A percentile compares a stretch with the other conserved stretches of the same genome.
Conservation (phyloP, 2,329 filamentous ascomycete species). For the Alternaria triticina region DNA sequence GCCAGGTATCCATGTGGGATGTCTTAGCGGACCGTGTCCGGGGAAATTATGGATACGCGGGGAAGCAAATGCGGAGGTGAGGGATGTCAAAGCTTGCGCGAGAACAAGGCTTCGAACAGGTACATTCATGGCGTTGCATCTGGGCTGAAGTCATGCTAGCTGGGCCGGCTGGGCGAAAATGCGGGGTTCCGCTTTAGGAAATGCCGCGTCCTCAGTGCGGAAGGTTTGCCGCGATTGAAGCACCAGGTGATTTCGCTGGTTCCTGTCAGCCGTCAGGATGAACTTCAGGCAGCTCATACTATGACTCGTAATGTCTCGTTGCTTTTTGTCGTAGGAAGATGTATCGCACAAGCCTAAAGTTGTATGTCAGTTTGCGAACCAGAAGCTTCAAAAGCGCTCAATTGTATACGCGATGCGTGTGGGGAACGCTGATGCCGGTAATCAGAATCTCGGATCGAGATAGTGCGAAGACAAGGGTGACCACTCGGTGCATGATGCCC, state of each 20-base stretch:
- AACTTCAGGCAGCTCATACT: background rate
- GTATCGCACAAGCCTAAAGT: too few species aligned
- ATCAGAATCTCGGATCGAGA: background rate
- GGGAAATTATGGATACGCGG: constrained; percentile 19
- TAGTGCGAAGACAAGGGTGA: background rate
- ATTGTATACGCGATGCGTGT: background rate
- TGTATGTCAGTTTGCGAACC: too few species aligned
- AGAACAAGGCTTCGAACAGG: background rate
- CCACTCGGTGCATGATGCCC: background rate
- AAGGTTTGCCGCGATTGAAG: constrained; percentile 1
- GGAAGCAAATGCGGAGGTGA: constrained; percentile 11
- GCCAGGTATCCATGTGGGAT: background rate
- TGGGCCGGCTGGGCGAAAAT: constrained; percentile 8
- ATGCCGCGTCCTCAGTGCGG: constrained; percentile 5
- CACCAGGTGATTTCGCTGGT: background rate
- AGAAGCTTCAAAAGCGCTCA: background rate
- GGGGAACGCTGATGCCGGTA: background rate
- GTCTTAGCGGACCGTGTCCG: background rate
- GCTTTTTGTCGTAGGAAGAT: too few species aligned
- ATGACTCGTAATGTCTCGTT: background rate
- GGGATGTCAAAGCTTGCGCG: background rate
- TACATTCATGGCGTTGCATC: background rate
- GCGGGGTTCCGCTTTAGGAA: constrained; percentile 13
- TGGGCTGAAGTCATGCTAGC: constrained; percentile 2
- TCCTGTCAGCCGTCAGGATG: background rate